phyloP scores from a whole-genome alignment of 768 basidiomycete species.

The Cytidiella melzeri region DNA sequence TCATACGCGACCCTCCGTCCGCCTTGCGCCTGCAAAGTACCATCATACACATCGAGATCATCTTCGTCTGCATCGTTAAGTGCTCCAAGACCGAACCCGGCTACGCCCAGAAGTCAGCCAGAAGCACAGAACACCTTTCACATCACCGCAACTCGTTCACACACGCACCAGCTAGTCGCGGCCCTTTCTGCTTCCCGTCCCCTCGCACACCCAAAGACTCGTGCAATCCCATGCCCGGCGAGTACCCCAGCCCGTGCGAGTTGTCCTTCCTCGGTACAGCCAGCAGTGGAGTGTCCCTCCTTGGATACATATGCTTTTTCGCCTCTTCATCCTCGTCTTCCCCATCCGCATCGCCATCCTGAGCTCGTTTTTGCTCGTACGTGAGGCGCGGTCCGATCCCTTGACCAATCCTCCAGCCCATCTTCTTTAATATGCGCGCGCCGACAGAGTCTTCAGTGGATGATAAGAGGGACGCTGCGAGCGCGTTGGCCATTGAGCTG shows the following conservation, averaged over 20 bases:
- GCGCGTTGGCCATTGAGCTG: slow-evolving; percentile 57
- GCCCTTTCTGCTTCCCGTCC: slow-evolving; percentile 31
- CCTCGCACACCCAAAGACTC: slow-evolving; percentile 46
- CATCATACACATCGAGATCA: slow-evolving; percentile 80
- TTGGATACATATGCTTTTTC: slow-evolving; percentile 80
- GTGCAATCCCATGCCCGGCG: slow-evolving; percentile 53
- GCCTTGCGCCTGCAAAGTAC: slow-evolving; percentile 23
- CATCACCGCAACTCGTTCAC: too few species aligned
- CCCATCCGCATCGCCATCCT: slow-evolving; percentile 39
- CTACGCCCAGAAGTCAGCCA: slow-evolving; percentile 27
- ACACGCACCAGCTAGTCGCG: slow-evolving; percentile 50
- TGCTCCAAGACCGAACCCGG: slow-evolving; percentile 85
- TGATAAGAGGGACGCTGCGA: slow-evolving; percentile 64
- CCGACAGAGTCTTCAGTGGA: slow-evolving; percentile 77
- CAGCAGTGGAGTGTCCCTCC: slow-evolving; percentile 67
- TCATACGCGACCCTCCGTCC: slow-evolving; percentile 62
- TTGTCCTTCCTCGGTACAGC: slow-evolving; percentile 66
- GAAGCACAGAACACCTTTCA: too few species aligned
- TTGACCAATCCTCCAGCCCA: slow-evolving; percentile 93
- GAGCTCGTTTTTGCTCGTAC: slow-evolving; percentile 63
- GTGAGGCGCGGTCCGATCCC: slow-evolving; percentile 90
- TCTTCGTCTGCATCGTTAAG: slow-evolving; percentile 94
- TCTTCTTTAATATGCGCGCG: slow-evolving; percentile 81
- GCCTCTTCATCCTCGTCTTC: slow-evolving; percentile 74
- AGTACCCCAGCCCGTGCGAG: slow-evolving; percentile 76